Evolutionary conservation across 441 rosid genomes (phyloP).

Genomic region (Eruca vesicaria): DNA sequence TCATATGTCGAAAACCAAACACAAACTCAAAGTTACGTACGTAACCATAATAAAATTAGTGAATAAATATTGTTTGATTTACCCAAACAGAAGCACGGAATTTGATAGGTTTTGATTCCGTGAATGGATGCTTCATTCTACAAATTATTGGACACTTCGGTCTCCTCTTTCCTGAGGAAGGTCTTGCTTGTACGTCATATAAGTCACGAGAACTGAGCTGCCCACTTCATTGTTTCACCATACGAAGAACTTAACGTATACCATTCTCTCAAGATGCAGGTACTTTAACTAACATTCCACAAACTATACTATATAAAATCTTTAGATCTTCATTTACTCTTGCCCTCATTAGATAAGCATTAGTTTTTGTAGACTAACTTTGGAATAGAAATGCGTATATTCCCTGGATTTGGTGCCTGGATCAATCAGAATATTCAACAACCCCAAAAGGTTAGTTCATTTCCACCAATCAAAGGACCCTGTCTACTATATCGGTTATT

Average conservation of each 20-base stretch:
- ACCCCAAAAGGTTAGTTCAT: constrained; percentile 48
- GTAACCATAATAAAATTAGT: neutral
- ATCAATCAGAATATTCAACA: constrained; percentile 36
- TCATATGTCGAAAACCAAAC: neutral
- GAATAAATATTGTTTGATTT: neutral
- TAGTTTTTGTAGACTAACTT: neutral
- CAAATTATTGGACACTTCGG: neutral
- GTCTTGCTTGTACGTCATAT: neutral
- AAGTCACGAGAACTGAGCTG: constrained; percentile 1
- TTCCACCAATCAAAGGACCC: neutral
- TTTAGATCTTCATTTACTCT: neutral
- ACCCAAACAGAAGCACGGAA: neutral
- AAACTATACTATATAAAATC: neutral
- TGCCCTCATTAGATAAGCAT: neutral
- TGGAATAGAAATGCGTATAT: neutral
- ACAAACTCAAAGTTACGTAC: neutral
- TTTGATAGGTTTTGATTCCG: neutral
- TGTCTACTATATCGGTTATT: neutral
- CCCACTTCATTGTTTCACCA: neutral
- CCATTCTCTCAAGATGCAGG: neutral
- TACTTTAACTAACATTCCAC: neutral
- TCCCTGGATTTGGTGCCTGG: constrained; percentile 4
- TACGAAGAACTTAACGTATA: neutral
- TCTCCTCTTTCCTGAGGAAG: neutral
- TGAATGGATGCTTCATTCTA: neutral